phyloP scores from a whole-genome alignment of 257 asterid genomes.

The Solanum clarkiae region DNA sequence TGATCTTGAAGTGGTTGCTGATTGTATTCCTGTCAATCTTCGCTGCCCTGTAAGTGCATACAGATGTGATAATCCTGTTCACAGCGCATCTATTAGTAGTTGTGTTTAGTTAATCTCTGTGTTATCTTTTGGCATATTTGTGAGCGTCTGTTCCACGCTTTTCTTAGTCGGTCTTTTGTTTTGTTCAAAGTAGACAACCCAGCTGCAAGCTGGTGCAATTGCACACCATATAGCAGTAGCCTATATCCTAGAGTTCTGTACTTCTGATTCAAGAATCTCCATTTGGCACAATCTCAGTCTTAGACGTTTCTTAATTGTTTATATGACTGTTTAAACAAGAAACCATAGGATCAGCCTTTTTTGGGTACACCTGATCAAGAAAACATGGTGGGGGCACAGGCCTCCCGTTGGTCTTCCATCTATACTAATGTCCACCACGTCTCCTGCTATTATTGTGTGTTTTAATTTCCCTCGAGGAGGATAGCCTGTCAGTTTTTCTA shows the following conservation, averaged over 20 bases:
- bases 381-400: not conserved
- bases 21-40: conserved; percentile 82
- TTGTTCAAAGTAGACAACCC: not conserved
- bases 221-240: not conserved
- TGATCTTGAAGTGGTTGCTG: conserved; percentile 98
- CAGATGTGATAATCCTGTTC: not conserved
- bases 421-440: not conserved
- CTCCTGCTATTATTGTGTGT: not conserved
- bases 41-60: conserved; percentile 87
- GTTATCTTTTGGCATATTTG: not conserved
- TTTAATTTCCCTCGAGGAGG: not conserved
- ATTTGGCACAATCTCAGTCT: not conserved
- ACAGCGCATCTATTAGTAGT: not conserved
- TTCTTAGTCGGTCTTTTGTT: not conserved
- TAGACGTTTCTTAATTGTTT: not conserved
- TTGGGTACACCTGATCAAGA: not conserved
- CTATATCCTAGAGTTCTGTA: not conserved
- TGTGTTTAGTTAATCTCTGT: not conserved
- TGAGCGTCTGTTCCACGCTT: too few relatives aligned
- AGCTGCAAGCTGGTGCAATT: not conserved
- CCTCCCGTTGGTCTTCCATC: not conserved
- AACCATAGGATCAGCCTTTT: not conserved
- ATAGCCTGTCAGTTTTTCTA: not conserved
- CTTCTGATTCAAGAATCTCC: not conserved
- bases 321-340: not conserved